Evolutionary conservation across 352 stramenopile species (phyloP), one percentile per base, ranked within the genome.

Genomic region (Globisporangium apiculatum): DNA sequence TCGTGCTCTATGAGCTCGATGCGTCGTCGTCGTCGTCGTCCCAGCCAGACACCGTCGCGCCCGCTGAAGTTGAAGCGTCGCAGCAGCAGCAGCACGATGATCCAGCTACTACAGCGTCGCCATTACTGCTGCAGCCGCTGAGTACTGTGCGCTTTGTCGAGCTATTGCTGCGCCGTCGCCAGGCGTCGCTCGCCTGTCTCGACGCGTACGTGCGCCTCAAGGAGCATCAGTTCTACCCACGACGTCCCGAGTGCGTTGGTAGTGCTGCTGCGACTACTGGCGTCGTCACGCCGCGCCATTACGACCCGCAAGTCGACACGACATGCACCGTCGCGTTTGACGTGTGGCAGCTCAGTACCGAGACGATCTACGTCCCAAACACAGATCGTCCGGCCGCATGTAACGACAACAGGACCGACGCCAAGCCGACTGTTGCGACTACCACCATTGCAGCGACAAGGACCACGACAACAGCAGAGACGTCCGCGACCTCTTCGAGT

Each of bases 191-290:
- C 9, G 62, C 71, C 11, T 85, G 74, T 48, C 54, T 85, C 14
- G 65, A 78, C 10, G 73, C 74, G 37, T 92, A 92, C 61, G 55
- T 51, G 12, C 86, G 76, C 43, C 67, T 92, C 24, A 88, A 88
- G 53, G 68, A 76, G 46, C 67, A 79, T 55, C 75, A 90, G 64
- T 76, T 92, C 45, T 72, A 89, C 18, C 79, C 82, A 2, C 72
- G 76, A 4, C 75, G 82, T 7, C 73, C 24, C 24, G 24, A 31
- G 24, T 31, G 24, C 24, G 24, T 31, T 31, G 24, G 24, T 31
- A 31, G 3, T 3, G 24, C 24, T 31, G 0, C 24, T 31, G 24
- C 24, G 24, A 31, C 24, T 31, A 3, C 24, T 31, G 3, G 24
- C 24, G 24, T 31, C 43, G 53, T 12, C 5, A 10, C 17, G 7